These are phyloP conservation scores for Aspergillus avenaceus DNA, from an alignment of 495 filamentous ascomycete species.

Conservation along the genomic window DNA sequence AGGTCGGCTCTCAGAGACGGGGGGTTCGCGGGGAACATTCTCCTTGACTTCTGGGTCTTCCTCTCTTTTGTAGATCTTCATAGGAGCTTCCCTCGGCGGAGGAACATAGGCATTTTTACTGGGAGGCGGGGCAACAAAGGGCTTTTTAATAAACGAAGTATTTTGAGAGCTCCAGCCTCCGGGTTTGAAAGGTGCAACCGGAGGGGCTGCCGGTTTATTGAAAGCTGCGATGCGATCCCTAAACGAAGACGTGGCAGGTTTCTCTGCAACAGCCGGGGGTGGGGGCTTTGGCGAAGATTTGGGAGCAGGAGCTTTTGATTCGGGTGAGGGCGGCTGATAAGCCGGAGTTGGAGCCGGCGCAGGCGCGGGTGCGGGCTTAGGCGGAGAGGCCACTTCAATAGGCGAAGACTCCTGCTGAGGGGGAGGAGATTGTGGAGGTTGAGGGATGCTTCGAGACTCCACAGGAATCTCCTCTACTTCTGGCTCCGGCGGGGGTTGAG, in stretches of 20 bases:
- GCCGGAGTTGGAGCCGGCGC: conserved; percentile 21
- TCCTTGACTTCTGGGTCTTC: conserved; percentile 82
- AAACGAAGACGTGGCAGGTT: conserved; percentile 73
- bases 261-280: conserved; percentile 69
- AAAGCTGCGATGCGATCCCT: conserved; percentile 95
- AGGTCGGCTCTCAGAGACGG: conserved; percentile 52
- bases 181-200: conserved; percentile 83
- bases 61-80: conserved; percentile 79
- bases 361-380: conserved; percentile 21
- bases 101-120: conserved; percentile 91
- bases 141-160: conserved; percentile 85
- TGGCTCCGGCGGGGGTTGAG: conserved; percentile 27
- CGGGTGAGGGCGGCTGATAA: conserved; percentile 16
- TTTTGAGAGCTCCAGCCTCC: conserved; percentile 53
- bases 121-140: conserved; percentile 94
- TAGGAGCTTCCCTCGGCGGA: conserved; percentile 59
- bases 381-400: conserved; percentile 16
- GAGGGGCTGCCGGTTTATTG: conserved; percentile 83
- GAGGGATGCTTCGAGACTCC: conserved; percentile 30
- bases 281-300: conserved; percentile 39
- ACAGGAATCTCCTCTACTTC: conserved; percentile 28
- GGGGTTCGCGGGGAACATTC: conserved; percentile 41
- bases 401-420: conserved; percentile 19
- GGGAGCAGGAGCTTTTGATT: conserved; percentile 41
- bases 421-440: conserved; percentile 32